Evolutionary conservation across 148 eudicot genomes (phyloP).

Genomic region (Cornus florida): DNA sequence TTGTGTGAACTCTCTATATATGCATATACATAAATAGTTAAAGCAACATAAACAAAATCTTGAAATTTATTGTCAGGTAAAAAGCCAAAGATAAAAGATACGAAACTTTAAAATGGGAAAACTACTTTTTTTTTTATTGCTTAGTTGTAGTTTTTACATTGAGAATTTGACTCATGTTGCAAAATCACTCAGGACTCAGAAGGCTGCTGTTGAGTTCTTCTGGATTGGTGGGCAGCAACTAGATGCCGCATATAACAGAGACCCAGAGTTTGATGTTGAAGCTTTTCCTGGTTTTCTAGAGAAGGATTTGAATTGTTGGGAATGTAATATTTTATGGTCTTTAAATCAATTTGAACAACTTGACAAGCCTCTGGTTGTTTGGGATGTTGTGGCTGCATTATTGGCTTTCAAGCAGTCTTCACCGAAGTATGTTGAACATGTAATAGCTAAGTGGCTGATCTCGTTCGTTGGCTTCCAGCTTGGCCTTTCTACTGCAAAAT

Average conservation of each 20-base stretch:
- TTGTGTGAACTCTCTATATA: background rate
- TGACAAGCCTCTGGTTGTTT: conserved; percentile 58
- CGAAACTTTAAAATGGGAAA: too few relatives aligned
- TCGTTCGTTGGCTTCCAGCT: conserved; percentile 26
- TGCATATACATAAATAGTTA: background rate
- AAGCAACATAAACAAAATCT: background rate
- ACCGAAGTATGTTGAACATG: conserved; percentile 44
- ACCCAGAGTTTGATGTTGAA: conserved; percentile 37
- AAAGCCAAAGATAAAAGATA: too few relatives aligned
- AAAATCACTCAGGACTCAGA: conserved; percentile 58
- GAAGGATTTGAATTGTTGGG: conserved; percentile 55
- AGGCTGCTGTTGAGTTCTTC: conserved; percentile 84
- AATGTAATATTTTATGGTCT: conserved; percentile 48
- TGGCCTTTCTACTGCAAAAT: conserved; percentile 25
- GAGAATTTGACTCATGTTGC: conserved; percentile 26
- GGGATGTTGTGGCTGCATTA: conserved; percentile 78
- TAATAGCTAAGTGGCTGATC: conserved; percentile 57
- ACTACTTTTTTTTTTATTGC: background rate
- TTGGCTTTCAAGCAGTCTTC: conserved; percentile 58
- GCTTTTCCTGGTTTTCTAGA: conserved; percentile 47
- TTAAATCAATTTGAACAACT: conserved; percentile 28
- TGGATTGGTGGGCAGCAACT: conserved; percentile 88
- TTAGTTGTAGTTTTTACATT: background rate
- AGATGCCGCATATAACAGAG: conserved; percentile 18
- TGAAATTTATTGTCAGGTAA: background rate